Percentiles rank a stretch among this genome's conserved stretches.
Evolutionary conservation across 805 yeast species (phyloP).

Genomic region (Myxozyma neotropica): DNA sequence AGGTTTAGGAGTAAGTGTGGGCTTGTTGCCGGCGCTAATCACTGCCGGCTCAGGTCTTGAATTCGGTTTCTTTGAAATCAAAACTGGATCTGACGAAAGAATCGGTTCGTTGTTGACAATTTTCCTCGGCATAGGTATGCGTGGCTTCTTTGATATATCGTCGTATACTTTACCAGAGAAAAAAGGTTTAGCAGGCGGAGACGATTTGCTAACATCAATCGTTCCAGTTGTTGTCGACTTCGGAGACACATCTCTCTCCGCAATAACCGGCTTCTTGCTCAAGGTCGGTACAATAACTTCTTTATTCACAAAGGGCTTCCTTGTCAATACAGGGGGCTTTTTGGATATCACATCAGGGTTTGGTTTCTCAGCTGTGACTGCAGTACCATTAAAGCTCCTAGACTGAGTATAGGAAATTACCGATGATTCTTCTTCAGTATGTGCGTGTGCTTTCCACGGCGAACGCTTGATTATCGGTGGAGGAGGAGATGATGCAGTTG

Average conservation of each 20-base stretch:
- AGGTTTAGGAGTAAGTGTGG: not conserved
- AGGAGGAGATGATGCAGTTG: not conserved
- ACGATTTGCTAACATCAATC: too few species aligned
- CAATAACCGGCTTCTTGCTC: not conserved
- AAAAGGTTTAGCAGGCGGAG: not conserved
- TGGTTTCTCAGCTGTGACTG: not conserved
- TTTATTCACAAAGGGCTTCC: not conserved
- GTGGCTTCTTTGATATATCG: not conserved
- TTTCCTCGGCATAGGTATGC: not conserved
- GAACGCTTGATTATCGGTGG: not conserved
- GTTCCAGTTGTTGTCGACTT: not conserved
- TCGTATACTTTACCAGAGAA: not conserved
- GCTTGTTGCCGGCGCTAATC: not conserved
- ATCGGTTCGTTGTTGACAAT: not conserved
- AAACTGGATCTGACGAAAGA: not conserved
- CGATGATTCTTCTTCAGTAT: too few species aligned
- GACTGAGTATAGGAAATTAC: not conserved
- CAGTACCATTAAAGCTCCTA: not conserved
- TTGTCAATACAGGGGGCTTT: not conserved
- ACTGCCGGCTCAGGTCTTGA: not conserved
- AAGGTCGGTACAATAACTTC: not conserved
- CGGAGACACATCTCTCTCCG: not conserved
- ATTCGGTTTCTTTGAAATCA: not conserved
- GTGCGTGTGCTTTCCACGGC: not conserved
- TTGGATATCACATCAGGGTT: not conserved